A percentile compares a stretch with the other conserved stretches of the same genome.
Conservation (phyloP, 1,284 basidiomycete species). For the Ganoderma multipileum region DNA sequence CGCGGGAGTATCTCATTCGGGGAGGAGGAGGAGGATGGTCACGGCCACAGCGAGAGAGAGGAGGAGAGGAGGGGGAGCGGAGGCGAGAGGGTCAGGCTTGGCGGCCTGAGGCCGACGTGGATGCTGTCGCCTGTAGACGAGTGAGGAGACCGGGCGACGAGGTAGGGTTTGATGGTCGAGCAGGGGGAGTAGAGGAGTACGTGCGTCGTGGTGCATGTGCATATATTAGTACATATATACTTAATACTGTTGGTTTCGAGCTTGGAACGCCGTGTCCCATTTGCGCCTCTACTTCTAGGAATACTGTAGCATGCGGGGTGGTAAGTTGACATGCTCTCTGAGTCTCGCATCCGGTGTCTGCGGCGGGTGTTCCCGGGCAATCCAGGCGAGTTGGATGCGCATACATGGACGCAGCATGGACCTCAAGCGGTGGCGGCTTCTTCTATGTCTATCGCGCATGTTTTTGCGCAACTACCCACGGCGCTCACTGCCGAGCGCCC, state of each 20-base stretch:
- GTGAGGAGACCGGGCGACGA: background rate
- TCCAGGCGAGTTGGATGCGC: too few species aligned
- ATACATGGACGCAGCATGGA: too few species aligned
- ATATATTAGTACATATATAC: background rate
- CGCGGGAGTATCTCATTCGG: constrained; percentile 4
- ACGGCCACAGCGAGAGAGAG: too few species aligned
- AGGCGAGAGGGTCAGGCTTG: background rate
- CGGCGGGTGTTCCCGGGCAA: too few species aligned
- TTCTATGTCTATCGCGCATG: too few species aligned
- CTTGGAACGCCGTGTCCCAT: background rate
- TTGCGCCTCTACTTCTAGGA: too few species aligned
- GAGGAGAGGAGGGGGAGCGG: background rate
- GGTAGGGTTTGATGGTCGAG: background rate
- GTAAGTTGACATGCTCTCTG: too few species aligned
- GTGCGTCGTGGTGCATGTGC: background rate
- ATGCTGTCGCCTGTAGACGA: constrained; percentile 27
- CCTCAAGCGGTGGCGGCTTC: too few species aligned
- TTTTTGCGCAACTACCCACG: too few species aligned
- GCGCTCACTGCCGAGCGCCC: background rate
- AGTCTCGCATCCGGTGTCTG: too few species aligned
- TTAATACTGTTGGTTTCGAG: background rate
- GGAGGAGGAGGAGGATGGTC: constrained; percentile 1
- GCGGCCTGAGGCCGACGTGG: constrained; percentile 22
- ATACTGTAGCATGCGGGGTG: too few species aligned
- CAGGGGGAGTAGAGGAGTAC: background rate